A percentile compares a stretch with the other conserved stretches of the same genome.
Conservation (phyloP, 805 yeast genomes). For the Ogataea populi-albae region DNA sequence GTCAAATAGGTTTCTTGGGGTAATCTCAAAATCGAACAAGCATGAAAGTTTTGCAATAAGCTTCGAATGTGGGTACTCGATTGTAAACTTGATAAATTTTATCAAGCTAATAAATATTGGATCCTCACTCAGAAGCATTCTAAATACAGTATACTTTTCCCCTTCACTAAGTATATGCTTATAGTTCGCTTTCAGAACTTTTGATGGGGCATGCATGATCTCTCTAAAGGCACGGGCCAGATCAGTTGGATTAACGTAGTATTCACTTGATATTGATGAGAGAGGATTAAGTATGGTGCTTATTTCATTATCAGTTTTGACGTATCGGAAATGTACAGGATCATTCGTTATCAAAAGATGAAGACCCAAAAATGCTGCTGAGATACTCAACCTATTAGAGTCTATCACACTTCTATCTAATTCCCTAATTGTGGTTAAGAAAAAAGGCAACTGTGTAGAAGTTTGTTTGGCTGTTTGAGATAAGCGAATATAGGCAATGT, state of each 20-base stretch:
- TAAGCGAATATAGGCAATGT: conserved; percentile 1
- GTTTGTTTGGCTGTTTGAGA: conserved; percentile 5
- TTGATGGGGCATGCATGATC: conserved; percentile 15
- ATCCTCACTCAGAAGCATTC: conserved; percentile 14
- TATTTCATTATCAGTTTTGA: conserved; percentile 15
- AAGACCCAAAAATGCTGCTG: conserved; percentile 17
- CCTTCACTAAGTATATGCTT: conserved; percentile 15
- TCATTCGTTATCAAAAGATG: conserved; percentile 26
- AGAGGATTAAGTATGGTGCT: conserved; percentile 20
- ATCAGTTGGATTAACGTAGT: conserved; percentile 23
- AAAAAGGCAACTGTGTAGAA: conserved; percentile 6
- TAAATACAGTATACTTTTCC: conserved; percentile 14
- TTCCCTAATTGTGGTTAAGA: conserved; percentile 5
- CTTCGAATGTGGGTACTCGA: conserved; percentile 32
- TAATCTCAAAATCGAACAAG: conserved; percentile 13
- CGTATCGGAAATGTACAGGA: conserved; percentile 25
- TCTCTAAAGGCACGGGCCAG: conserved; percentile 19
- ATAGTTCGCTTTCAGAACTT: conserved; percentile 13
- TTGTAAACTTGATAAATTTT: conserved; percentile 27
- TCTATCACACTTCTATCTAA: conserved; percentile 2
- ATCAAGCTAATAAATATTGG: conserved; percentile 22
- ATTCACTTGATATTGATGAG: conserved; percentile 13
- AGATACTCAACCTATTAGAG: conserved; percentile 10
- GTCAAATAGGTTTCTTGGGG: conserved; percentile 15
- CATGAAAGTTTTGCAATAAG: conserved; percentile 16